A percentile compares a stretch with the other conserved stretches of the same genome.
Conservation (phyloP, 1,284 basidiomycete species). For the Apiotrichum domesticum region DNA sequence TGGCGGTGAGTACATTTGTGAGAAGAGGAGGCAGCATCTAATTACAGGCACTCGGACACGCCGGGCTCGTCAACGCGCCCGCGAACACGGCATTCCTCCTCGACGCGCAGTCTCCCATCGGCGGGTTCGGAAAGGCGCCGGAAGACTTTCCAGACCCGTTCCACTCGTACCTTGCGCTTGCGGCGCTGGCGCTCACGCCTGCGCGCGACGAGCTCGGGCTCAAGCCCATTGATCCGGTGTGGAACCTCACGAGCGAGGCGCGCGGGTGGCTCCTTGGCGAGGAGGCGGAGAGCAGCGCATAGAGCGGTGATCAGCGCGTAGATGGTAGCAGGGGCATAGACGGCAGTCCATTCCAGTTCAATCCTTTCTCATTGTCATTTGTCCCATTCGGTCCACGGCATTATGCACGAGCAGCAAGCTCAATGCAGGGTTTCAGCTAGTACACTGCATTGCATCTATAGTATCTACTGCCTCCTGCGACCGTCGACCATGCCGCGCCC, state of each 20-base stretch:
- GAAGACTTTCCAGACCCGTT: constrained; percentile 79
- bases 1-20: constrained; percentile 54
- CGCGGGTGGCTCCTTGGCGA: constrained; percentile 55
- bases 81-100: constrained; percentile 61
- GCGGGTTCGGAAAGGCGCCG: constrained; percentile 75
- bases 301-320: too few relatives aligned
- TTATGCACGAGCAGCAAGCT: too few relatives aligned
- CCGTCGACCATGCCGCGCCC: constrained; percentile 28
- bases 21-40: too few relatives aligned
- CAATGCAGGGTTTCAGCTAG: too few relatives aligned
- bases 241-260: constrained; percentile 64
- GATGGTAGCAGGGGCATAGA: too few relatives aligned
- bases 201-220: constrained; percentile 54
- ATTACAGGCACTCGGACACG: constrained; percentile 59
- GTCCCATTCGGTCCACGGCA: too few relatives aligned
- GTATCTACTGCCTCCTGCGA: constrained; percentile 13
- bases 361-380: neutral
- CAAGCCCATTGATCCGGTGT: constrained; percentile 57
- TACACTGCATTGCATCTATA: too few relatives aligned
- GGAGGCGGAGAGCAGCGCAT: neutral
- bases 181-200: constrained; percentile 65
- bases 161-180: constrained; percentile 82
- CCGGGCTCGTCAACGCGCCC: constrained; percentile 54
- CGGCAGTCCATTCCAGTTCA: too few relatives aligned
- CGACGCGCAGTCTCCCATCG: constrained; percentile 72